Conservation (phyloP, 306 rosid genomes). For the Rosa multiflora region DNA sequence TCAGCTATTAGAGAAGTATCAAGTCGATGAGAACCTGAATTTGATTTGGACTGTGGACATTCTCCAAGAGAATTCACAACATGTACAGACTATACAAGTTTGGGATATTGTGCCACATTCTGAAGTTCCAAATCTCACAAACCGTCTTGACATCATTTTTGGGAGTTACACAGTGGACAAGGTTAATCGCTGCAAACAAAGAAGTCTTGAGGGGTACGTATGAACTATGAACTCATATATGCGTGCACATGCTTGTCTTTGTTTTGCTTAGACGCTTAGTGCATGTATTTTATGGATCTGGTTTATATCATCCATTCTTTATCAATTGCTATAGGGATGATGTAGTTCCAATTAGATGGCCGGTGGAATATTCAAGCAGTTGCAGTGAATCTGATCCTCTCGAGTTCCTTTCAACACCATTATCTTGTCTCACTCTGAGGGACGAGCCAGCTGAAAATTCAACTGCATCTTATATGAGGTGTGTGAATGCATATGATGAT, state of each 20-base stretch:
- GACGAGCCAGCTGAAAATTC: background rate
- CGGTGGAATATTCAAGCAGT: background rate
- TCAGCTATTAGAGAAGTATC: background rate
- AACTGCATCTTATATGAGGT: background rate
- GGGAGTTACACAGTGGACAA: background rate
- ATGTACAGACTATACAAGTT: background rate
- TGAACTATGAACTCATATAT: background rate
- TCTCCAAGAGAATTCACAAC: background rate
- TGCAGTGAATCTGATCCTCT: background rate
- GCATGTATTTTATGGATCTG: background rate
- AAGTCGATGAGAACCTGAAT: background rate
- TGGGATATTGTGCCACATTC: background rate
- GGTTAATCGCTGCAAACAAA: background rate
- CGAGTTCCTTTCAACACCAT: background rate
- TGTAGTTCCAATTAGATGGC: slow-evolving; percentile 1
- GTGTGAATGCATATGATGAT: background rate
- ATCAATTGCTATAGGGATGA: background rate
- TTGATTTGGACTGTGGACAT: background rate
- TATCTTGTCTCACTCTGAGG: background rate
- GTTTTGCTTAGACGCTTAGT: background rate
- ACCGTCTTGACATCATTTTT: background rate
- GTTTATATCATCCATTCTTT: background rate
- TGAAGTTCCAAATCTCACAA: background rate
- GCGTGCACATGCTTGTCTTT: background rate
- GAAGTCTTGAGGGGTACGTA: background rate